These are phyloP conservation scores for Canavalia ensiformis DNA, from an alignment of 306 rosid genomes.

Conservation along the genomic window DNA sequence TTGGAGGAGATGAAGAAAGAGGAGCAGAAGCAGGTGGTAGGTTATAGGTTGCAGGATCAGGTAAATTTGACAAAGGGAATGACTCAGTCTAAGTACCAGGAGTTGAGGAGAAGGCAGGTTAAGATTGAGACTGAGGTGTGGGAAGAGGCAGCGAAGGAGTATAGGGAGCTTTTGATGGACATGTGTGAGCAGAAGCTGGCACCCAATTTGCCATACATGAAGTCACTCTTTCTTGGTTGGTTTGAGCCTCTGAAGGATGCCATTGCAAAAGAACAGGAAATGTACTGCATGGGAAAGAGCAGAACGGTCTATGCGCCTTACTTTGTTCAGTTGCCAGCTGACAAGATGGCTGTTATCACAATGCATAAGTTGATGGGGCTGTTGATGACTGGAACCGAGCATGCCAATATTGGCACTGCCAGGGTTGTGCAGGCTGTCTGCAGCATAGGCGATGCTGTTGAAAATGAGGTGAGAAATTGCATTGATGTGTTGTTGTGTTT, in stretches of 20 bases:
- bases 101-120: constrained; percentile 79
- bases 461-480: constrained; percentile 80
- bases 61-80: constrained; percentile 51
- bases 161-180: constrained; percentile 84
- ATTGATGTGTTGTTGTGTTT: constrained; percentile 34
- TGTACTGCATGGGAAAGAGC: constrained; percentile 59
- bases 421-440: constrained; percentile 78
- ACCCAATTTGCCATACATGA: constrained; percentile 91
- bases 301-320: constrained; percentile 60
- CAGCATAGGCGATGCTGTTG: constrained; percentile 84
- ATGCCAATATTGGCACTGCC: constrained; percentile 60
- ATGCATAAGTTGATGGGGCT: constrained; percentile 93
- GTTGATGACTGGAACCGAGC: constrained; percentile 76
- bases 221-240: constrained; percentile 94
- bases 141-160: constrained; percentile 86
- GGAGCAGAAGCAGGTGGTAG: constrained; percentile 52
- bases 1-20: constrained; percentile 65
- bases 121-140: constrained; percentile 86
- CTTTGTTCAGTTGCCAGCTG: constrained; percentile 76
- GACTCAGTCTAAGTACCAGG: constrained; percentile 54
- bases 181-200: constrained; percentile 93
- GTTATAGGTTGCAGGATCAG: constrained; percentile 40
- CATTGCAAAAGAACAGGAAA: constrained; percentile 76
- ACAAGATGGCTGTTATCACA: constrained; percentile 88
- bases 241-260: constrained; percentile 83